phyloP scores from a whole-genome alignment of 257 asterid genomes.

The Solanum habrochaites region DNA sequence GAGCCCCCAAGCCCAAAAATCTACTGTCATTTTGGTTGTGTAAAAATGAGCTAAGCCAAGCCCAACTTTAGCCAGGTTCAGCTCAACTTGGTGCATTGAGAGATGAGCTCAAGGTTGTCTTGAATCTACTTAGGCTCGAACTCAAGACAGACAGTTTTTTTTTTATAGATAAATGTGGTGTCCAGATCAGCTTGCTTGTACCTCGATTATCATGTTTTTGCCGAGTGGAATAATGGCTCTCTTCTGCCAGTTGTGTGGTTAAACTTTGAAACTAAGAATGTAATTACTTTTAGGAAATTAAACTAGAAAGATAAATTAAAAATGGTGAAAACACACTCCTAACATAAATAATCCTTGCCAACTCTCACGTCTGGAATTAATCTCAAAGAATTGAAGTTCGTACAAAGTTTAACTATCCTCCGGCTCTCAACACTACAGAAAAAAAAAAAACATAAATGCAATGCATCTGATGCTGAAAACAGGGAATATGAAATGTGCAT shows the following conservation, averaged over 20 bases:
- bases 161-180: neutral
- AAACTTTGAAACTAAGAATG: neutral
- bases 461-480: neutral
- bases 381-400: neutral
- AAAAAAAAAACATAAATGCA: neutral
- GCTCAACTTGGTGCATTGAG: neutral
- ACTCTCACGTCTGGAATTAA: neutral
- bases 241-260: no score
- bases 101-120: no score
- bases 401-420: neutral
- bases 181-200: neutral
- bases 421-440: neutral
- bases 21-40: neutral
- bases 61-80: neutral
- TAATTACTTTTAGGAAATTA: neutral
- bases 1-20: neutral
- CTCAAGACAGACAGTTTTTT: neutral
- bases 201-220: neutral
- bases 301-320: neutral
- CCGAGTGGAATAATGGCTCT: no score
- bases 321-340: neutral
- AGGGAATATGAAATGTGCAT: neutral
- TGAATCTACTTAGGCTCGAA: neutral
- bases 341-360: neutral
- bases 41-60: neutral